Conservation (phyloP, 257 asterid genomes). For the Petrea volubilis region DNA sequence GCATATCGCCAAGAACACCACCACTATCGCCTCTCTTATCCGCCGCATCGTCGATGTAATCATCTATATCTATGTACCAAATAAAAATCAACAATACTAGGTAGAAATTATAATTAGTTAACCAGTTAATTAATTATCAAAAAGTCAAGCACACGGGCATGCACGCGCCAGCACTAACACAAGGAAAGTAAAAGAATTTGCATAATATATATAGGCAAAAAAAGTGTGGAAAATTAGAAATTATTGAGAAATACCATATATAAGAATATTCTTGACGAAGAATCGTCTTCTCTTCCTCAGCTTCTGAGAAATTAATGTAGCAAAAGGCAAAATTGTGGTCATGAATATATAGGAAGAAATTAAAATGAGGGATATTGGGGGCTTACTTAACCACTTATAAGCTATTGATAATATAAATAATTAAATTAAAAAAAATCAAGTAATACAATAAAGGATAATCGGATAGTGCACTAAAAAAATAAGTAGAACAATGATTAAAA, state of each 20-base stretch:
- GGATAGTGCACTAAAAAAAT: too few relatives aligned
- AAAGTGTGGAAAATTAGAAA: not conserved
- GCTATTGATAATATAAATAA: too few relatives aligned
- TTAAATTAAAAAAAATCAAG: too few relatives aligned
- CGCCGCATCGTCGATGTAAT: slow-evolving; percentile 35
- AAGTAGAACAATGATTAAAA: too few relatives aligned
- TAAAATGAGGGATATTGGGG: not conserved
- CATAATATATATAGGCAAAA: not conserved
- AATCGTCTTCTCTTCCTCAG: not conserved
- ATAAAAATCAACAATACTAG: slow-evolving; percentile 3
- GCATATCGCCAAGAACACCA: slow-evolving; percentile 31
- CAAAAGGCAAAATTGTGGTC: not conserved
- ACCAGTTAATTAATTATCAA: not conserved
- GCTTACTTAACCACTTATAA: too few relatives aligned
- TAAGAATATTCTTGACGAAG: slow-evolving; percentile 12
- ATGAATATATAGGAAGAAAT: slow-evolving; percentile 25
- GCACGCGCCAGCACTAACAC: not conserved
- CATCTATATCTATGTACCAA: slow-evolving; percentile 21
- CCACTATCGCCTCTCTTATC: slow-evolving; percentile 33
- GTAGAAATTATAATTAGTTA: not conserved
- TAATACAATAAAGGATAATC: too few relatives aligned
- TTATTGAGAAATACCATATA: not conserved
- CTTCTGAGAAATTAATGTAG: slow-evolving; percentile 5
- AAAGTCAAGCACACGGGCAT: not conserved
- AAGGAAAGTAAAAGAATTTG: not conserved